Evolutionary conservation across 768 basidiomycete genomes (phyloP), one percentile per base, ranked within the genome.

Genomic region (Collybia mongolica): DNA sequence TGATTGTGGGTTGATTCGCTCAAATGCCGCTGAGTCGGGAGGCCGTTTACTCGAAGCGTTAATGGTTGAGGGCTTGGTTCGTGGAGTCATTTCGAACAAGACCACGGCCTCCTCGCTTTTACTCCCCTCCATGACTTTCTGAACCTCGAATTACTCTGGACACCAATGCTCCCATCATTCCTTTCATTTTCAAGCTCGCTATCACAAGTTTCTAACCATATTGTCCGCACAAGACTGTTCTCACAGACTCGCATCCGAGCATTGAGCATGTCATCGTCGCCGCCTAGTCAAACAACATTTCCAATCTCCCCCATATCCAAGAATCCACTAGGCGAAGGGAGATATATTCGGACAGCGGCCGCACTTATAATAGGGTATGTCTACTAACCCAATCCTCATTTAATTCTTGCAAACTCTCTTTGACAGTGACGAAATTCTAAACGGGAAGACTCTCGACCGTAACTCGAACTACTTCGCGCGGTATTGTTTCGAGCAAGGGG

Each of bases 391-490:
- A 9, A 43, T 28, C 1, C 29, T 37, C 29, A 28, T 26, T 37
- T 43, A 19, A 4, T 20, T 20, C 20, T 26, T 44, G 43, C 23
- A 47, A 22, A 54, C 50, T 23, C 15, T 24, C 22, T 14, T 7
- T 35, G 35, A 35, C 57, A 93, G 92, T 7, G 92, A 95, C 66
- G 93, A 96, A 61, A 93, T 96, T 29, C 70, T 98, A 46, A 96
- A 96, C 55, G 94, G 93, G 39, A 93, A 93, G 77, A 93, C 90
- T 0, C 79, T 82, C 42, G 91, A 93, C 65, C 73, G 80, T 12
- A 93, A 93, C 69, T 89, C 88, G 1, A 82, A 93, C 65, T 89
- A 83, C 69, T 90, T 96, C 61, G 91, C 93, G 2, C 84, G 84
- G 59, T 92, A 84, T 63, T 90, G 90, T 62, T 98, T 97, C 63